Conservation (phyloP, 768 basidiomycete genomes). For the Chlorophyllum brunneum region DNA sequence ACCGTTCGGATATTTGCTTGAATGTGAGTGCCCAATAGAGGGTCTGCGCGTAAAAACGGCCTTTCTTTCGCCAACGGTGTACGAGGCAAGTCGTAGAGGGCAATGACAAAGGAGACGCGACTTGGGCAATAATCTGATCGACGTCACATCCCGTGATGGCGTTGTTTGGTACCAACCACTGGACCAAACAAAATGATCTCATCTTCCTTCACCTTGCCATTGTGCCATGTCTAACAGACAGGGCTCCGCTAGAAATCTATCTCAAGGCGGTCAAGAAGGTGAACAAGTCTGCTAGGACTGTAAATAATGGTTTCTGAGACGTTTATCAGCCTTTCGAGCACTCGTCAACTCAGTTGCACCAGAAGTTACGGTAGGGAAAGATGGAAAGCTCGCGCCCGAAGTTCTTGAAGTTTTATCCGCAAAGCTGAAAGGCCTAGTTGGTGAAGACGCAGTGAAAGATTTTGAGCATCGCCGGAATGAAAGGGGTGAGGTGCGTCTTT, state of each 20-base stretch:
- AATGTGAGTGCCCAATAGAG: not conserved
- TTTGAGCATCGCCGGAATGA: slow-evolving; percentile 39
- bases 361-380: slow-evolving; percentile 17
- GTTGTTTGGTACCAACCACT: slow-evolving; percentile 8
- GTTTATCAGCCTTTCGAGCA: slow-evolving; percentile 33
- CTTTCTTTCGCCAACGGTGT: not conserved
- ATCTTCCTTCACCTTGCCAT: not conserved
- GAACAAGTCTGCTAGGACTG: not conserved
- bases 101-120: slow-evolving; percentile 6
- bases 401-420: slow-evolving; percentile 53
- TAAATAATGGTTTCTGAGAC: not conserved
- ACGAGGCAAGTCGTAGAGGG: not conserved
- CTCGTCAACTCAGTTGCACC: slow-evolving; percentile 37
- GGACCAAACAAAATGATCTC: slow-evolving; percentile 8
- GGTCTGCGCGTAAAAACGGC: not conserved
- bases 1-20: not conserved
- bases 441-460: slow-evolving; percentile 32
- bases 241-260: slow-evolving; percentile 22
- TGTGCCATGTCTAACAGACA: slow-evolving; percentile 16
- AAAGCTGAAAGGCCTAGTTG: slow-evolving; percentile 57
- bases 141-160: slow-evolving; percentile 14
- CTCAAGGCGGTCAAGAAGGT: slow-evolving; percentile 28
- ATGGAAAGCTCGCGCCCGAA: slow-evolving; percentile 38
- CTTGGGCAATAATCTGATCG: slow-evolving; percentile 7
- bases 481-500: slow-evolving; percentile 57